These are phyloP conservation scores for Saccharomycopsis malanga DNA, from an alignment of 805 yeast genomes.

Conservation along the genomic window DNA sequence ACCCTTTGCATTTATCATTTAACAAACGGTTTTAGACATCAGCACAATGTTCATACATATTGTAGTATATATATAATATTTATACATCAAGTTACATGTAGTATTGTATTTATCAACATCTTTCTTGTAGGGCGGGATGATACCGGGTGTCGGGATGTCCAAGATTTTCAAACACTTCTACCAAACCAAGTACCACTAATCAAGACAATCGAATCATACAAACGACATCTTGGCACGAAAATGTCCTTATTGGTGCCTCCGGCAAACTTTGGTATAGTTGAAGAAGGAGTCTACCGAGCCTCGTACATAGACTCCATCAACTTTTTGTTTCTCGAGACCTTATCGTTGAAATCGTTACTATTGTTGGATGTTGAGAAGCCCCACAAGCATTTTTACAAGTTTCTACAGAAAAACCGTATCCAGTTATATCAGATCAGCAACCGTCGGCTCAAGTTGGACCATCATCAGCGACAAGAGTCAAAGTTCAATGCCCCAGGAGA, in stretches of 20 bases:
- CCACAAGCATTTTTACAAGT: conserved; percentile 58
- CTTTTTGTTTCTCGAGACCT: conserved; percentile 69
- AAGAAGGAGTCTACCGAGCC: conserved; percentile 79
- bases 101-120: too few species aligned
- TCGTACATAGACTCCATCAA: conserved; percentile 70
- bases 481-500: neutral
- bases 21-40: too few species aligned
- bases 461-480: conserved; percentile 8
- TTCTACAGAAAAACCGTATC: conserved; percentile 50
- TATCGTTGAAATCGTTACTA: conserved; percentile 59
- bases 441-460: conserved; percentile 15
- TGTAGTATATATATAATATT: too few species aligned
- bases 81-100: too few species aligned
- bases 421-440: conserved; percentile 31
- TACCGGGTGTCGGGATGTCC: too few species aligned
- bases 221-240: neutral
- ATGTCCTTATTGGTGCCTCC: conserved; percentile 81
- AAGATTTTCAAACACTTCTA: too few species aligned
- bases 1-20: too few species aligned
- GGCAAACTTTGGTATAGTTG: conserved; percentile 85
- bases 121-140: too few species aligned
- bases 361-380: conserved; percentile 84
- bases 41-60: too few species aligned
- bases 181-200: neutral
- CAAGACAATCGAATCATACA: too few species aligned